Evolutionary conservation across 2,329 filamentous ascomycete species (phyloP).

Genomic region (Anisogramma anomala): DNA sequence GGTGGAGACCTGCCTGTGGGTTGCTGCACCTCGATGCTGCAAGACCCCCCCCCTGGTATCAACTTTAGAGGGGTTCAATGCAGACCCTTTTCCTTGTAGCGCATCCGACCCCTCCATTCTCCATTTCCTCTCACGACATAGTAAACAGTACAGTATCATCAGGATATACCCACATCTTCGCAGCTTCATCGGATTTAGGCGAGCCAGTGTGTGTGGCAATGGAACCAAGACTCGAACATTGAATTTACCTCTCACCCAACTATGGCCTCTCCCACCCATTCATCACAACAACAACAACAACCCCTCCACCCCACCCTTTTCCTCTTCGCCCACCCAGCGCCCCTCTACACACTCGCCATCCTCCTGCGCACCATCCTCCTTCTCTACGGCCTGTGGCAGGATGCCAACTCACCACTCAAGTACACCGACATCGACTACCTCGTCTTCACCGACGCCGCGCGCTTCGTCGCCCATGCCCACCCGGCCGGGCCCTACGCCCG

Average conservation of each 20-base stretch:
- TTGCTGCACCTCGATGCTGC: too few species aligned
- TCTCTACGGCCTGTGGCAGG: conserved; percentile 84
- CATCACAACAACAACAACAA: not conserved
- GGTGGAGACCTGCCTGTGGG: too few species aligned
- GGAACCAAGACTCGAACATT: not conserved
- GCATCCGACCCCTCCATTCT: too few species aligned
- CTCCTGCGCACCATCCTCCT: conserved; percentile 63
- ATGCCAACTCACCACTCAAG: conserved; percentile 82
- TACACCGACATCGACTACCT: conserved; percentile 99
- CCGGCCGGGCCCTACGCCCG: conserved; percentile 63
- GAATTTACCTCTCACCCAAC: not conserved
- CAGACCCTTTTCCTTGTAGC: too few species aligned
- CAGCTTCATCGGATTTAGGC: too few species aligned
- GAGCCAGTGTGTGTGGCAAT: not conserved
- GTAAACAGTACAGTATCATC: too few species aligned
- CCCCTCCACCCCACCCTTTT: conserved; percentile 10
- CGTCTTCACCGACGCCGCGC: conserved; percentile 92
- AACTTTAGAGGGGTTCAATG: too few species aligned
- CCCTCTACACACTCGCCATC: conserved; percentile 46
- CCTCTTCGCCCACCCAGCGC: conserved; percentile 28
- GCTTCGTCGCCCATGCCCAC: conserved; percentile 53
- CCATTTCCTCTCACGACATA: too few species aligned
- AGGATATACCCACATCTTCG: too few species aligned
- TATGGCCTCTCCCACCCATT: conserved; percentile 3
- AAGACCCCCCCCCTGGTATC: too few species aligned